These are phyloP conservation scores for Lolium multiflorum DNA, from an alignment of 176 grass and related monocot species.

Conservation along the genomic window DNA sequence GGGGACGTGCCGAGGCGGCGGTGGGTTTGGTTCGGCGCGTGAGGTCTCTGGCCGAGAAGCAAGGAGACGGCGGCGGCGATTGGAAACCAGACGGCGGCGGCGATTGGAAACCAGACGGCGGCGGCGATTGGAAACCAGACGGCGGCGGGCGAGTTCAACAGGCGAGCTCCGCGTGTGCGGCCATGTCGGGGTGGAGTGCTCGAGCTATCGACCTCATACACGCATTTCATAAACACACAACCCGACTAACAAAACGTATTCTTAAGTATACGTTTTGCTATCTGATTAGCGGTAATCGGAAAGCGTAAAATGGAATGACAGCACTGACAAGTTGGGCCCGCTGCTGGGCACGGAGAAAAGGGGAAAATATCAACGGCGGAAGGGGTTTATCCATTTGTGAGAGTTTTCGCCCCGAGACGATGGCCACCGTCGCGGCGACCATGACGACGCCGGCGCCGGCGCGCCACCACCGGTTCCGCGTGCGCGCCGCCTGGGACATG, in stretches of 20 bases:
- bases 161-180: neutral
- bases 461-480: slow-evolving; percentile 22
- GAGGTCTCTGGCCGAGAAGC: neutral
- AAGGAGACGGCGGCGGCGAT: slow-evolving; percentile 4
- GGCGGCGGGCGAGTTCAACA: slow-evolving; percentile 36
- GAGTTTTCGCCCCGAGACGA: slow-evolving; percentile 25
- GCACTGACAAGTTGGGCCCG: neutral
- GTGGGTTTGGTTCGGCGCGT: neutral
- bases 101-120: slow-evolving; percentile 18
- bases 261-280: neutral
- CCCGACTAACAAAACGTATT: neutral
- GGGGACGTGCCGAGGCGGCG: neutral
- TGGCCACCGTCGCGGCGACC: slow-evolving; percentile 45
- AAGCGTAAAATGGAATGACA: neutral
- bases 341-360: neutral
- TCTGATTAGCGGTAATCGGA: neutral
- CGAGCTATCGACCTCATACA: neutral
- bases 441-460: slow-evolving; percentile 22
- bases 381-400: slow-evolving; percentile 20
- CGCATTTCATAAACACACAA: neutral
- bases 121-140: neutral
- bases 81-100: slow-evolving; percentile 15
- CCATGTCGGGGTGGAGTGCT: neutral
- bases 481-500: slow-evolving; percentile 63
- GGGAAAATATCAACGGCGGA: neutral